Evolutionary conservation across 1,284 basidiomycete genomes (phyloP), one percentile per base, ranked within the genome.

Genomic region (Termitomyces sp.): DNA sequence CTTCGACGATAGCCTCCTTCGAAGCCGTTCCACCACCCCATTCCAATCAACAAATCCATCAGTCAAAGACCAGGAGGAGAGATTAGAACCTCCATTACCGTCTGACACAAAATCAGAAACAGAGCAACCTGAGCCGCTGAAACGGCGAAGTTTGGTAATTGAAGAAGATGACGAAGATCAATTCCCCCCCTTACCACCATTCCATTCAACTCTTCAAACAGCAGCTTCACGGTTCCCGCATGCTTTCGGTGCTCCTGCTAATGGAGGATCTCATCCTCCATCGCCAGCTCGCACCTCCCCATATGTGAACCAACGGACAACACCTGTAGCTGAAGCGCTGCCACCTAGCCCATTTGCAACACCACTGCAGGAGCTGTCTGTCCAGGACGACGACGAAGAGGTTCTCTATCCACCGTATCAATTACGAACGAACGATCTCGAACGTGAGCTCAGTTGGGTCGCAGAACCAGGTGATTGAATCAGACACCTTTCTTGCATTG

Each of bases 391-490:
- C 24, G 59, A 60, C 7, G 83, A 87, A 60, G 79, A 85, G 57
- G 77, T 86, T 39, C 64, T 80, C n/a, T 82, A 80, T 60, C 75
- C 76, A 54, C 78, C 77, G 19, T 71, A 70, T 35, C 65, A 69
- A 56, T 69, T 72, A 30, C 72, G 75, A 33, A 75, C 74, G 6
- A 73, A 78, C 49, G 73, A 69, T 16, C 74, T 70, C 54, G 81
- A 84, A 18, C 78, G 86, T 58, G 81, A 87, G 63, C 84, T 86
- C 45, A 89, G 86, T 59, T 89, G 87, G 86, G 72, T 86, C 37
- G 84, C 84, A 35, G 79, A 83, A 41, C 82, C 77, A 64, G 81
- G 86, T 87, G 58, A 41, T 24, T 50, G 18, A 3, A 40, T n/a
- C 21, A n/a, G n/a, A 19, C 19, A 31, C 39, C 8, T 33, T 19